Evolutionary conservation across 2,329 filamentous ascomycete species (phyloP).

Genomic region (Penicillium janthinellum): DNA sequence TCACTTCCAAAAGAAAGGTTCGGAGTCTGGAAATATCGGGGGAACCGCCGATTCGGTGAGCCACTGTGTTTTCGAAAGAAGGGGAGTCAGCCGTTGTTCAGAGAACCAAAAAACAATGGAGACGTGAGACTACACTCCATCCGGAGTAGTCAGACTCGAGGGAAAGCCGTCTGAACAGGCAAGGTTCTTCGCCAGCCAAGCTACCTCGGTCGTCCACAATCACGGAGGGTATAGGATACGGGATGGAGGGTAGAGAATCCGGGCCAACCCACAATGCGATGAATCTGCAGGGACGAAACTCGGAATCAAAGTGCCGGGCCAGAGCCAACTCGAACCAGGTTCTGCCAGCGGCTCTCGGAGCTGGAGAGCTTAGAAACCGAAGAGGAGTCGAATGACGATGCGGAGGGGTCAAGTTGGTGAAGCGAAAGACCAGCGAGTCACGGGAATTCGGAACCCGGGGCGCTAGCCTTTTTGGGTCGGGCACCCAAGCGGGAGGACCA

Average conservation of each 20-base stretch:
- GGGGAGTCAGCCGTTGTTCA: slow-evolving; percentile 2
- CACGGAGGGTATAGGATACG: slow-evolving; percentile 18
- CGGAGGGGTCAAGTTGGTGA: slow-evolving; percentile 30
- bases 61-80: not conserved
- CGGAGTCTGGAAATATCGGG: not conserved
- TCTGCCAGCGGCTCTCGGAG: slow-evolving; percentile 8
- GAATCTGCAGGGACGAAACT: slow-evolving; percentile 15
- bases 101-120: not conserved
- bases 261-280: slow-evolving; percentile 27
- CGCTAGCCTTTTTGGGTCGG: slow-evolving; percentile 26
- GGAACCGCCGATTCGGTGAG: slow-evolving; percentile 8
- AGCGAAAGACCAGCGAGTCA: slow-evolving; percentile 31
- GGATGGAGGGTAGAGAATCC: not conserved
- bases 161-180: not conserved
- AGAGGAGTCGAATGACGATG: slow-evolving; percentile 12
- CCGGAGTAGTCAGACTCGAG: not conserved
- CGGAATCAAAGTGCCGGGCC: not conserved
- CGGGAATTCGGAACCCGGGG: slow-evolving; percentile 25
- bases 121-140: not conserved
- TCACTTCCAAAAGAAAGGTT: slow-evolving; percentile 10
- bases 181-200: slow-evolving; percentile 4
- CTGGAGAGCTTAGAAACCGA: slow-evolving; percentile 9
- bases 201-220: slow-evolving; percentile 24
- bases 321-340: not conserved
- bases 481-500: slow-evolving; percentile 19